Evolutionary conservation across 208 protist species (phyloP).

Genomic region (Trypanosomatidae sp.): DNA sequence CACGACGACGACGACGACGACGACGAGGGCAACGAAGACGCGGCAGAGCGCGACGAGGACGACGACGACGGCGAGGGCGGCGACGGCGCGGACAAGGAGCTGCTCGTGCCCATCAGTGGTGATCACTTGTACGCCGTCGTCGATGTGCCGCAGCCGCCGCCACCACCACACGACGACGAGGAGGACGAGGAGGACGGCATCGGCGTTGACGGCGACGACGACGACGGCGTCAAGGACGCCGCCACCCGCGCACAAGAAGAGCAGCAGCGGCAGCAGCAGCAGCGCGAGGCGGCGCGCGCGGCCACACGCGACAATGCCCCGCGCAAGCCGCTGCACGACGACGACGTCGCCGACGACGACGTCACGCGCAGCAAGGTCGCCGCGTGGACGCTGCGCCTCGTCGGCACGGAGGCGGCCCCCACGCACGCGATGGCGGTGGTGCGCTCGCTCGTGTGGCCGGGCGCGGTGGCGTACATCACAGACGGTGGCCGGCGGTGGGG

Average conservation of each 20-base stretch:
- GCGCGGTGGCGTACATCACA: constrained; percentile 67
- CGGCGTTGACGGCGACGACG: background rate
- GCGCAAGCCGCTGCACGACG: constrained; percentile 58
- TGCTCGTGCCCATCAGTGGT: constrained; percentile 60
- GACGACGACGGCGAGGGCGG: constrained; percentile 42
- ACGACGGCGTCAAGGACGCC: constrained; percentile 23
- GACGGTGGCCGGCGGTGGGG: constrained; percentile 67
- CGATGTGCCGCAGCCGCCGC: constrained; percentile 75
- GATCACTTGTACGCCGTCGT: constrained; percentile 78
- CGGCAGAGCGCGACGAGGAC: constrained; percentile 31
- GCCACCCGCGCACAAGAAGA: background rate
- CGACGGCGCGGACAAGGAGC: constrained; percentile 80
- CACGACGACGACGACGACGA: constrained; percentile 38
- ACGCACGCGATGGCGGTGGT: constrained; percentile 77
- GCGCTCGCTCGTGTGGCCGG: constrained; percentile 81
- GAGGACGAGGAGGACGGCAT: constrained; percentile 59
- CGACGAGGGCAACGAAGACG: constrained; percentile 41
- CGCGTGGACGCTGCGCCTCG: constrained; percentile 64
- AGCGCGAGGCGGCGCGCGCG: constrained; percentile 9
- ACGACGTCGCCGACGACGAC: constrained; percentile 79
- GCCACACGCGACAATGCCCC: constrained; percentile 50
- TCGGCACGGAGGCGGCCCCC: constrained; percentile 74
- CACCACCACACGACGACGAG: constrained; percentile 65
- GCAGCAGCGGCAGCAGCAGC: constrained; percentile 23
- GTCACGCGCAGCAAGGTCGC: constrained; percentile 70